Evolutionary conservation across 768 basidiomycete species (phyloP), one percentile per base, ranked within the genome.

Genomic region (Phlebiopsis gigantea): DNA sequence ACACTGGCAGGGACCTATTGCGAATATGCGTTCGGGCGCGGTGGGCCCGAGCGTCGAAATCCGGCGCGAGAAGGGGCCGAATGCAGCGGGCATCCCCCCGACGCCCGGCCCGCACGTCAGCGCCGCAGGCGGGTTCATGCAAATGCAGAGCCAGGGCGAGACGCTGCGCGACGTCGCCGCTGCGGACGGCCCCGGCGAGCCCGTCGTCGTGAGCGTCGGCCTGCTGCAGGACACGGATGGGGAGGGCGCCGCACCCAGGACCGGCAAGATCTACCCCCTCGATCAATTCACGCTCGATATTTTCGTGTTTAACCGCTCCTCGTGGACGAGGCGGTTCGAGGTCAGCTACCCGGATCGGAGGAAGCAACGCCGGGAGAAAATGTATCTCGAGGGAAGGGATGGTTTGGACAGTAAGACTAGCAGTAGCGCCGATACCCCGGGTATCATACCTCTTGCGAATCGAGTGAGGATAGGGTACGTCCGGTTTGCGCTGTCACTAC

Each of bases 291-390:
- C 84, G 50, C 69, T 94, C 63, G 91, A 94, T 59, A 85, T 93
- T 2, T 93, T 94, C 63, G 89, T 93, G 54, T 93, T 87, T 63
- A 94, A 93, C 64, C 86, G 85, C 70, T 85, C 82, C 45, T 73
- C 80, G 44, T 84, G 87, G 83, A 84, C 83, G 50, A 77, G 90
- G 57, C 69, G 88, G 61, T 89, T 93, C 61, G 90, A 91, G 69
- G 77, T 93, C 34, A 84, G 79, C 28, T 86, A 80, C 68, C 85
- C 86, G 1, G 79, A 84, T 62, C 72, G 74, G 29, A 68, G 79
- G 56, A 73, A 77, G 63, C 71, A 80, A 53, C 67, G 66, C 49
- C 66, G 70, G 49, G 67, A 77, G 61, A 26, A 56, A 46, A 29
- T 42, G 49, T 29, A 53, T 24, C 29, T 51, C 15, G 50, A 34